A percentile compares a stretch with the other conserved stretches of the same genome.
phyloP scores from a whole-genome alignment of 1,139 yeast species.

The Geotrichum aggregatum region DNA sequence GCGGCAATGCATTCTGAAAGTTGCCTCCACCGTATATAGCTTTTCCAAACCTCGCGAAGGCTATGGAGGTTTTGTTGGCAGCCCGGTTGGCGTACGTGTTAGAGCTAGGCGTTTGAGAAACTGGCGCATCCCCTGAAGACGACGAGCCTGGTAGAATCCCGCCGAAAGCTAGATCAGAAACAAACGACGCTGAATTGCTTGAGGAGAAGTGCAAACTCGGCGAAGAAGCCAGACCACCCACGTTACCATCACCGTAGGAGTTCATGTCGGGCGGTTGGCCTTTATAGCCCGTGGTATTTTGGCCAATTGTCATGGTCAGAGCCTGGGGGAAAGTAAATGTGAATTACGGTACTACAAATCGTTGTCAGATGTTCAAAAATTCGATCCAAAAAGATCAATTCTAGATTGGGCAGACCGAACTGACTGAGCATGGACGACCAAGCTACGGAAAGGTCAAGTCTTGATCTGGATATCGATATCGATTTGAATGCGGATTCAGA shows the following conservation, averaged over 20 bases:
- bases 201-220: neutral
- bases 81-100: conserved; percentile 28
- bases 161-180: conserved; percentile 1
- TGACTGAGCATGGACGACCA: too few species aligned
- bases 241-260: neutral
- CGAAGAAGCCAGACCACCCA: neutral
- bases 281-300: neutral
- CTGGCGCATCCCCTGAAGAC: neutral
- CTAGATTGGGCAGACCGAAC: too few species aligned
- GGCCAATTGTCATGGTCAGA: conserved; percentile 1
- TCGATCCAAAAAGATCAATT: too few species aligned
- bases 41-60: conserved; percentile 36
- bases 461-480: too few species aligned
- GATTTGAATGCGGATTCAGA: too few species aligned
- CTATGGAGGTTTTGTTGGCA: conserved; percentile 30
- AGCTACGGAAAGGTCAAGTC: too few species aligned
- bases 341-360: too few species aligned
- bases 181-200: conserved; percentile 5
- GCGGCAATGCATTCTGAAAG: neutral
- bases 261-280: neutral
- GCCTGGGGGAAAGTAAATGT: neutral
- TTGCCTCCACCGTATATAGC: conserved; percentile 29
- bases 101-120: neutral
- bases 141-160: neutral
- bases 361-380: too few species aligned